Base-by-base conservation (phyloP, 2,329 filamentous ascomycete genomes). In the Tolypocladium capitatum region DNA sequence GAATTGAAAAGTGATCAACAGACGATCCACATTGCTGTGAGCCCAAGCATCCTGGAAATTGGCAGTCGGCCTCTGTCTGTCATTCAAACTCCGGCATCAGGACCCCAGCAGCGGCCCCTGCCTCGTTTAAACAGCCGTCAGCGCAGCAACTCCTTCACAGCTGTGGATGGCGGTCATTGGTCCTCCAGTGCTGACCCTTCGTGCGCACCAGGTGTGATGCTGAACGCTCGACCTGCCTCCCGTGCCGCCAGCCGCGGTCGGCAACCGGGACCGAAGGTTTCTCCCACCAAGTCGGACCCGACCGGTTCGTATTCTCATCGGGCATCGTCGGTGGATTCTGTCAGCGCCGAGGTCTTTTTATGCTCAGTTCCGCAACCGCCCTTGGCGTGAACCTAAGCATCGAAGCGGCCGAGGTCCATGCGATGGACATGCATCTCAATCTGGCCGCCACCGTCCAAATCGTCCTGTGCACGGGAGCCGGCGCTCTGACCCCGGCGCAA, bases 1-100 rank as follows among this genome's bases (percentile, higher is more conserved):
- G 1, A 40, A 27, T 7, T 41, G 16, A 43, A 43, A 8, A 45
- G 43, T 55, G 40, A 41, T 13, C 20, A 45, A 3, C 27, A 50
- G 18, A 45, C 51, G 2, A 61, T 63, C 3, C 48, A 53, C 3
- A 60, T 63, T 8, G 52, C 46, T 1, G 56, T 55, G 2, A 64
- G 58, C 36, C 58, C 63, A 0, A 60, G 59, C 42, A 49, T 64
- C 20, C 42, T 56, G 38, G 47, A 48, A 2, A 44, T 8, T 40
- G 44, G 13, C 28, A 8, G 14, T 16, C 18, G 6, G n/a, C 14
- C 28, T 16, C 7, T 14, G 28, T 46, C 49, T 34, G 21, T 30
- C 47, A 41, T 31, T 31, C 20, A 46, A 31, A 13, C 40, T 34
- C 27, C 35, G 18, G 43, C 41, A 27, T 20, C 45, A 33, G 36